Evolutionary conservation across 1,284 basidiomycete species (phyloP).

Genomic region (Uromyces viciae-fabae): DNA sequence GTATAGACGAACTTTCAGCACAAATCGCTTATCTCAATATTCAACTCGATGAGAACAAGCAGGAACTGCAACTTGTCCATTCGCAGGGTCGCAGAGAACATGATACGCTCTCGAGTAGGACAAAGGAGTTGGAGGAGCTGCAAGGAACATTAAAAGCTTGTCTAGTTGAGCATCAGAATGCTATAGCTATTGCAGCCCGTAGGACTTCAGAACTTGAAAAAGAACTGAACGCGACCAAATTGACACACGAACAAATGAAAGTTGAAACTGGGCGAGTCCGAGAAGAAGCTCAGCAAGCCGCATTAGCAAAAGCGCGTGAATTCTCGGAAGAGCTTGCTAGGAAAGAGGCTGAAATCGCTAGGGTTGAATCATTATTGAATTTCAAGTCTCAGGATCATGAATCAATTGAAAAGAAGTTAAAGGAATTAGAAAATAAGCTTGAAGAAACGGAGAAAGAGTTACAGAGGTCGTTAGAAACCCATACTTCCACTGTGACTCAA

Average conservation of each 20-base stretch:
- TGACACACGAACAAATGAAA: not conserved
- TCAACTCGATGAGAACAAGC: slow-evolving; percentile 20
- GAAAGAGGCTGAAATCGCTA: not conserved
- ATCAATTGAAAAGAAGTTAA: not conserved
- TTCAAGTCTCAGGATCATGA: not conserved
- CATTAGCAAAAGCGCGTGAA: not conserved
- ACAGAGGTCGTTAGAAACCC: not conserved
- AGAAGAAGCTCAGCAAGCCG: not conserved
- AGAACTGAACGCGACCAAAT: slow-evolving; percentile 7
- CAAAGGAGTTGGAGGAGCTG: slow-evolving; percentile 21
- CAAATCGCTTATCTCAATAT: slow-evolving; percentile 14
- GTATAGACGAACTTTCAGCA: not conserved
- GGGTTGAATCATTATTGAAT: not conserved
- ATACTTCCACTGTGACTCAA: not conserved
- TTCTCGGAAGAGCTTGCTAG: not conserved
- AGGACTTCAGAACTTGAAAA: not conserved
- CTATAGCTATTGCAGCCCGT: not conserved
- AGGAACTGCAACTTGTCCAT: slow-evolving; percentile 1
- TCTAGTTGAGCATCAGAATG: not conserved
- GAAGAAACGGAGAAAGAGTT: slow-evolving; percentile 9
- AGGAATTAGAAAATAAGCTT: not conserved
- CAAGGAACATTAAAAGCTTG: not conserved
- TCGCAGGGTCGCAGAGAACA: slow-evolving; percentile 5
- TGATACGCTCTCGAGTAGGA: not conserved
- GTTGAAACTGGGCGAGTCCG: not conserved